These are phyloP conservation scores for Henningerozyma blattae DNA, from an alignment of 805 yeast genomes.

Conservation along the genomic window DNA sequence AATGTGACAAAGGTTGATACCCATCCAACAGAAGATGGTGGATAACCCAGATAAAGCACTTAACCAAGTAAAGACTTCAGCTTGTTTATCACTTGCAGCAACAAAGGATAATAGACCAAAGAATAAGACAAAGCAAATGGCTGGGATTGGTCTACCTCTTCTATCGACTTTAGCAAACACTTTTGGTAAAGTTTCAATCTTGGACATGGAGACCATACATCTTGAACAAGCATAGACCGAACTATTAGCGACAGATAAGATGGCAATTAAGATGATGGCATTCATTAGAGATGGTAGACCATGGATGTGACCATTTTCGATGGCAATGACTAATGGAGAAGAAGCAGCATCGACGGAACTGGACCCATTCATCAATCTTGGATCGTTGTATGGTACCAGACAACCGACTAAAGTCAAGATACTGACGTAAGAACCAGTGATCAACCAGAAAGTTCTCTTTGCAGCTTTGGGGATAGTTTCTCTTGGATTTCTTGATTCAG, in stretches of 20 bases:
- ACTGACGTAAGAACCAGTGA: constrained; percentile 55
- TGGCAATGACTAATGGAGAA: constrained; percentile 67
- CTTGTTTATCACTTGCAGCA: constrained; percentile 36
- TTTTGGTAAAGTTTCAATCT: constrained; percentile 51
- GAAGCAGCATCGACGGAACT: constrained; percentile 48
- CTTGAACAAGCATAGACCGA: constrained; percentile 62
- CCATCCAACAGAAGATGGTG: constrained; percentile 42
- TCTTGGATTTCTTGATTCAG: constrained; percentile 62
- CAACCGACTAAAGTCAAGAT: constrained; percentile 48
- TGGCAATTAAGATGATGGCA: constrained; percentile 56
- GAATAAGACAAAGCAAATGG: constrained; percentile 40
- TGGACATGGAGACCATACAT: constrained; percentile 55
- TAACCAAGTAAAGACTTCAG: constrained; percentile 43
- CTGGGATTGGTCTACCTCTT: constrained; percentile 67
- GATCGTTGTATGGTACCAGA: constrained; percentile 47
- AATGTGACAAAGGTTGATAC: constrained; percentile 38
- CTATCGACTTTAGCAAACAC: constrained; percentile 59
- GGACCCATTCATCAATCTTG: constrained; percentile 34
- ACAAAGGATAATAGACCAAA: constrained; percentile 49
- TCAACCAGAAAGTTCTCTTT: constrained; percentile 78
- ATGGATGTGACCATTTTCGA: constrained; percentile 49
- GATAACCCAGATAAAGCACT: constrained; percentile 41
- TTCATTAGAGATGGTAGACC: constrained; percentile 63
- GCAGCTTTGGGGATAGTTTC: constrained; percentile 58
- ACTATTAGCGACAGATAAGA: constrained; percentile 63